Percentiles rank a stretch among this genome's conserved stretches.
These are phyloP conservation scores for Penicillium cinerascens DNA, from an alignment of 495 filamentous ascomycete genomes.

Conservation along the genomic window DNA sequence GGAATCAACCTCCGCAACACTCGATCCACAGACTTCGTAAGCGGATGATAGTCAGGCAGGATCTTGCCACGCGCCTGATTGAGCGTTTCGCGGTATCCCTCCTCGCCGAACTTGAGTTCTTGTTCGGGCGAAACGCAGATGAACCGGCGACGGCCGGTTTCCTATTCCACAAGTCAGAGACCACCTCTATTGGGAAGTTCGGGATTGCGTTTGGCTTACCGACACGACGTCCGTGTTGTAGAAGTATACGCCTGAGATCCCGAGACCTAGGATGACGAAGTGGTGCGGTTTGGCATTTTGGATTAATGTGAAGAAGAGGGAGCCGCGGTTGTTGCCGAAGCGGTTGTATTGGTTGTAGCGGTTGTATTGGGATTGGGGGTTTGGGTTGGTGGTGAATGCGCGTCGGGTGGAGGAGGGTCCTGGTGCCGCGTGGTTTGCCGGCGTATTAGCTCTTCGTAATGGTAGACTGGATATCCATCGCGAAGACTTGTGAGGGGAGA, in stretches of 20 bases:
- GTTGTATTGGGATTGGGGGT: constrained; percentile 7
- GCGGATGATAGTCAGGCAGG: constrained; percentile 49
- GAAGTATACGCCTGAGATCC: constrained; percentile 56
- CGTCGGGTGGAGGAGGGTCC: neutral
- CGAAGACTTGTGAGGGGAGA: neutral
- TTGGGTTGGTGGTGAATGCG: constrained; percentile 18
- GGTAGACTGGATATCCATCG: neutral
- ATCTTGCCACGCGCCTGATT: constrained; percentile 44
- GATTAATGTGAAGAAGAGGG: constrained; percentile 16
- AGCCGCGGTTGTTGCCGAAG: constrained; percentile 18
- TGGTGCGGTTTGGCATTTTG: constrained; percentile 29
- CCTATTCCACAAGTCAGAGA: constrained; percentile 10
- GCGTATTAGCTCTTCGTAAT: neutral
- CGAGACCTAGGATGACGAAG: constrained; percentile 31
- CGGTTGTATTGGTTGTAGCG: constrained; percentile 28
- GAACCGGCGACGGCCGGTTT: constrained; percentile 76
- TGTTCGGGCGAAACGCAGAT: constrained; percentile 61
- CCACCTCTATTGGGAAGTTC: neutral
- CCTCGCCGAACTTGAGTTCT: constrained; percentile 52
- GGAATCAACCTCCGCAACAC: constrained; percentile 74
- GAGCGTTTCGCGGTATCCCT: constrained; percentile 51
- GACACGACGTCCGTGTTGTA: constrained; percentile 76
- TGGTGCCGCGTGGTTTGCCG: too few species aligned
- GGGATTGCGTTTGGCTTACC: constrained; percentile 28
- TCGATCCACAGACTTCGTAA: constrained; percentile 54